Conservation (phyloP, 2,329 filamentous ascomycete genomes). For the Dryadomyces quercivorus region DNA sequence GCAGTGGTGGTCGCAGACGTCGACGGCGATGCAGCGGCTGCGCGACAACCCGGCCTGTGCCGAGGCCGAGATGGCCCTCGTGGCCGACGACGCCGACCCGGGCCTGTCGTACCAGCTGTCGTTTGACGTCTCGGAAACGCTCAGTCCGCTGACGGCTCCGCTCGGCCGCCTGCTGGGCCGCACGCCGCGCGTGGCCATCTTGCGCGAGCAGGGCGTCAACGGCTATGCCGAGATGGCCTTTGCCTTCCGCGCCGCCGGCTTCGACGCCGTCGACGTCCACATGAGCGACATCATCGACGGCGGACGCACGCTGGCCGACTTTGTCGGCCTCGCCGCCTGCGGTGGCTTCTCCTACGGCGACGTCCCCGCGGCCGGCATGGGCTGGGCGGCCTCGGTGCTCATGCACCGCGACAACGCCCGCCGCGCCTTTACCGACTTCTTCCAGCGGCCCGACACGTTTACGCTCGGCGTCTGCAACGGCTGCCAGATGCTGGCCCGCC, state of each 20-base stretch:
- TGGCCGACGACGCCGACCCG: constrained; percentile 64
- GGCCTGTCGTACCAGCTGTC: constrained; percentile 76
- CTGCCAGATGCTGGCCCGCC: constrained; percentile 81
- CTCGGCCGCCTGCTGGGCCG: constrained; percentile 45
- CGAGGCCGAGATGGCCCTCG: constrained; percentile 66
- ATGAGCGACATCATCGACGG: constrained; percentile 79
- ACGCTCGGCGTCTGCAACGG: constrained; percentile 92
- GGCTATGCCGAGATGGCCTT: constrained; percentile 97
- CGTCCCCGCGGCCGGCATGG: constrained; percentile 85
- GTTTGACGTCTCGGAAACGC: constrained; percentile 67
- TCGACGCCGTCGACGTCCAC: constrained; percentile 85
- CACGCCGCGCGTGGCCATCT: constrained; percentile 70
- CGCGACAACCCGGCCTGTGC: constrained; percentile 83
- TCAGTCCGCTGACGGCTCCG: constrained; percentile 54
- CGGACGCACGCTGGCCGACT: constrained; percentile 67
- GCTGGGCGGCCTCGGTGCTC: constrained; percentile 90
- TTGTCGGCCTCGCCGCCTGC: constrained; percentile 83
- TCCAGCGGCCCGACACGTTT: constrained; percentile 80
- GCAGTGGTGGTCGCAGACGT: constrained; percentile 79
- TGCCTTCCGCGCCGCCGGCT: constrained; percentile 82
- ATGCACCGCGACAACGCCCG: constrained; percentile 61
- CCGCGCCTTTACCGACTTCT: constrained; percentile 72
- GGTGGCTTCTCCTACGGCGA: constrained; percentile 81
- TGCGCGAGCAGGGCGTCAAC: constrained; percentile 92
- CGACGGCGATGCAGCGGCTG: constrained; percentile 79